Conservation (phyloP, 1,284 basidiomycete genomes). For the Fomitiporia mediterranea region DNA sequence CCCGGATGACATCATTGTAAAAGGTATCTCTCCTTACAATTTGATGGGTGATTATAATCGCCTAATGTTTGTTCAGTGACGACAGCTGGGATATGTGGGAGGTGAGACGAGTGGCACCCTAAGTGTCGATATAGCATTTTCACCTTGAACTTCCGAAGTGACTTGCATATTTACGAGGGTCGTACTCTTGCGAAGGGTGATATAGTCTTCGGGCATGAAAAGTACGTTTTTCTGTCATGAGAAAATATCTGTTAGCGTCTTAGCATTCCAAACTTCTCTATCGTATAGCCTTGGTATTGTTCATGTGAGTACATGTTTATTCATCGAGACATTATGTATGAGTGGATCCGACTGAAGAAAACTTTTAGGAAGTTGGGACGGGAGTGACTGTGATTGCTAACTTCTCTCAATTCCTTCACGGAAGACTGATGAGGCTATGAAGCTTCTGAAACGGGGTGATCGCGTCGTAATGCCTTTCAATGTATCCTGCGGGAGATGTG, state of each 20-base stretch:
- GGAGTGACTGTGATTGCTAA: conserved; percentile 36
- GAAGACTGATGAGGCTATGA: not conserved
- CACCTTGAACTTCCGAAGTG: too few relatives aligned
- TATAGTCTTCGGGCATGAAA: conserved; percentile 52
- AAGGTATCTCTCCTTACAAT: conserved; percentile 27
- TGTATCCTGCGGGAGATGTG: conserved; percentile 49
- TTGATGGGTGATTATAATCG: not conserved
- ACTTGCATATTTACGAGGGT: conserved; percentile 53
- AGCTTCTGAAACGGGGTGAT: conserved; percentile 47
- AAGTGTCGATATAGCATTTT: not conserved
- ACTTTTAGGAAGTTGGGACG: conserved; percentile 35
- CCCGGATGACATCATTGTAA: conserved; percentile 48
- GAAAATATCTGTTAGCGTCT: too few relatives aligned
- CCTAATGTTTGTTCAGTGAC: conserved; percentile 37
- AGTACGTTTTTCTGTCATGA: conserved; percentile 33
- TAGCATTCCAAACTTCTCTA: not conserved
- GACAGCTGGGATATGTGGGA: conserved; percentile 48
- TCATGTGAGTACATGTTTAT: conserved; percentile 32
- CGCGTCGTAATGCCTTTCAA: conserved; percentile 54
- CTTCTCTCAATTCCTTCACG: not conserved
- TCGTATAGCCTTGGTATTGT: conserved; percentile 43
- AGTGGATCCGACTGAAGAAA: not conserved
- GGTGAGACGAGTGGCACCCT: conserved; percentile 26
- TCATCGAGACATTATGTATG: not conserved
- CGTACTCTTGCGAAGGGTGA: conserved; percentile 45